Conservation (phyloP, 805 yeast genomes). For the Yamadazyma philogaea region DNA sequence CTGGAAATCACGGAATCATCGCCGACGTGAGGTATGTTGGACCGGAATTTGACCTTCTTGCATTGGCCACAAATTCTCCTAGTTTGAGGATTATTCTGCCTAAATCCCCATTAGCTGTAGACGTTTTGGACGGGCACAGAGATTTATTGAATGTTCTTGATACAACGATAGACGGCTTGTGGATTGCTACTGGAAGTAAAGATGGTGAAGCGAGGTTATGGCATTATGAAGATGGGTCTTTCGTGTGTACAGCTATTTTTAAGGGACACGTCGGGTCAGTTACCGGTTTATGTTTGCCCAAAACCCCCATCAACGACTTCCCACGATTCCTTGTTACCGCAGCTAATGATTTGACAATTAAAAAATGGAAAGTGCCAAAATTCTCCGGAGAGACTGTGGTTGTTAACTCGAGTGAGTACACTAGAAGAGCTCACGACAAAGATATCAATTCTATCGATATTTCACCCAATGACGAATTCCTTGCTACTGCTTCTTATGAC, state of each 20-base stretch:
- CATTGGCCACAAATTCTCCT: constrained; percentile 92
- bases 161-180: constrained; percentile 70
- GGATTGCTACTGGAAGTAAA: constrained; percentile 92
- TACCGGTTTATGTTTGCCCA: constrained; percentile 75
- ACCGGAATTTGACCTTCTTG: constrained; percentile 55
- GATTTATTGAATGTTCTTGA: constrained; percentile 83
- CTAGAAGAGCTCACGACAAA: constrained; percentile 95
- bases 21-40: constrained; percentile 85
- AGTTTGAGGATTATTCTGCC: constrained; percentile 74
- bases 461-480: constrained; percentile 82
- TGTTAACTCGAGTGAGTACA: constrained; percentile 70
- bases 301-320: constrained; percentile 32
- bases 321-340: constrained; percentile 82
- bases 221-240: constrained; percentile 52
- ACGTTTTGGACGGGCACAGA: constrained; percentile 72
- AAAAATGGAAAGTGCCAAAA: constrained; percentile 76
- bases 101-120: constrained; percentile 56
- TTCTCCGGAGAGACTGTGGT: constrained; percentile 21
- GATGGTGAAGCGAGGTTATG: constrained; percentile 85
- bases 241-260: constrained; percentile 56
- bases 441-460: constrained; percentile 88
- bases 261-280: constrained; percentile 87
- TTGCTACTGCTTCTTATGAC: constrained; percentile 95
- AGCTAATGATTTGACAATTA: constrained; percentile 78
- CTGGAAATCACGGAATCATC: constrained; percentile 94